Evolutionary conservation across 768 basidiomycete species (phyloP), one percentile per base, ranked within the genome.

Genomic region (Mrakia blollopis): DNA sequence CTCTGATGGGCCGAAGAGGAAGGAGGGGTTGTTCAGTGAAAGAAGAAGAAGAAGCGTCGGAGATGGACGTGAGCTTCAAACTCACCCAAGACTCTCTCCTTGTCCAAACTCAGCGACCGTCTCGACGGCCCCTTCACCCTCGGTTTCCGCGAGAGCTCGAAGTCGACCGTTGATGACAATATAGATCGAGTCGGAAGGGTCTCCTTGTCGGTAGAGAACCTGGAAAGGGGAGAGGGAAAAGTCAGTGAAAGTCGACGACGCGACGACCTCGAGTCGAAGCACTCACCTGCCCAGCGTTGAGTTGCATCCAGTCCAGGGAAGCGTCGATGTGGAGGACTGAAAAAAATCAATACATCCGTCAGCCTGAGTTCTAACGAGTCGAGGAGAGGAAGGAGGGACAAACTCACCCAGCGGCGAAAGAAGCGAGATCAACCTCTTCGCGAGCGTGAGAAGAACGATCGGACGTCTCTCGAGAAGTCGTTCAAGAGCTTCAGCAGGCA

Each of bases 301-400:
- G 93, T 84, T 98, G 97, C 88, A 94, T 92, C 97, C 97, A 99
- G 81, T 99, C 97, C 79, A 99, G 86, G 0, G 94, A 93, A 0
- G 93, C 91, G 83, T 99, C 97, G 75, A 99, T 96, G 82, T 99
- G 97, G 23, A 98, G 85, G 10, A 99, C 96, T 95, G 78, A 44
- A 14, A 6, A 21, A 47, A 30, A 71, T 37, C 50, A 65, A 79
- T 41, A 50, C 32, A 72, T 30, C 30, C 75, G 61, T 50, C 28
- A 61, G 57, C 25, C 9, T 18, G 25, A 13, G 2, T 25, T 1
- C n/a, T n/a, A n/a, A n/a, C n/a, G n/a, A n/a, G n/a, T 41, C 25
- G 18, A 39, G 39, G 1, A 7, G 41, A 2, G 3, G 10, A 25
- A 50, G 37, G 6, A 28, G 37, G 16, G 23, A 6, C 2, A 28